A percentile compares a stretch with the other conserved stretches of the same genome.
Evolutionary conservation across 148 eudicot genomes (phyloP).

Genomic region (Chenopodium suecicum): DNA sequence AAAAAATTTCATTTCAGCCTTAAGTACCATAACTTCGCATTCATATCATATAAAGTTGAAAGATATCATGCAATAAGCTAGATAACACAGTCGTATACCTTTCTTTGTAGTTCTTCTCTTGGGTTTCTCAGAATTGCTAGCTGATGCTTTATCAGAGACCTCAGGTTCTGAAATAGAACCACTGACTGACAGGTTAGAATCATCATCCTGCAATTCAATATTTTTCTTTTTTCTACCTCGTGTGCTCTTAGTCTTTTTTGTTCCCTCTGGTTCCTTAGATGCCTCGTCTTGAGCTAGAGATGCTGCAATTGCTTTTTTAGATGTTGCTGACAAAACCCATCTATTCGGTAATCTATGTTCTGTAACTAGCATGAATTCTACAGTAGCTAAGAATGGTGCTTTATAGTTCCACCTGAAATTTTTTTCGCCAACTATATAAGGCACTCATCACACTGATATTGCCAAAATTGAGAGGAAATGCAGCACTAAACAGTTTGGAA

Average conservation of each 20-base stretch:
- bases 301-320: slow-evolving; percentile 38
- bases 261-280: slow-evolving; percentile 26
- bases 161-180: slow-evolving; percentile 33
- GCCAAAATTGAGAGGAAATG: neutral
- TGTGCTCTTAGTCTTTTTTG: slow-evolving; percentile 40
- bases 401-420: slow-evolving; percentile 62
- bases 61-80: slow-evolving; percentile 2
- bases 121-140: slow-evolving; percentile 42
- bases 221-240: slow-evolving; percentile 49
- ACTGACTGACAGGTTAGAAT: slow-evolving; percentile 25
- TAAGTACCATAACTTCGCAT: neutral
- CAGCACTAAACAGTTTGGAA: neutral
- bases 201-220: slow-evolving; percentile 33
- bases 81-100: slow-evolving; percentile 39
- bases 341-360: slow-evolving; percentile 37
- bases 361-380: slow-evolving; percentile 41
- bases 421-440: slow-evolving; percentile 4
- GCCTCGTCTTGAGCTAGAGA: slow-evolving; percentile 39
- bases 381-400: slow-evolving; percentile 34
- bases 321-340: slow-evolving; percentile 40
- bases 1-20: slow-evolving; percentile 5
- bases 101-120: slow-evolving; percentile 54
- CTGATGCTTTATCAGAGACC: slow-evolving; percentile 27
- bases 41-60: neutral
- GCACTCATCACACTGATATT: neutral